Evolutionary conservation across 257 asterid genomes (phyloP), one percentile per base, ranked within the genome.

Genomic region (Salvia hispanica): DNA sequence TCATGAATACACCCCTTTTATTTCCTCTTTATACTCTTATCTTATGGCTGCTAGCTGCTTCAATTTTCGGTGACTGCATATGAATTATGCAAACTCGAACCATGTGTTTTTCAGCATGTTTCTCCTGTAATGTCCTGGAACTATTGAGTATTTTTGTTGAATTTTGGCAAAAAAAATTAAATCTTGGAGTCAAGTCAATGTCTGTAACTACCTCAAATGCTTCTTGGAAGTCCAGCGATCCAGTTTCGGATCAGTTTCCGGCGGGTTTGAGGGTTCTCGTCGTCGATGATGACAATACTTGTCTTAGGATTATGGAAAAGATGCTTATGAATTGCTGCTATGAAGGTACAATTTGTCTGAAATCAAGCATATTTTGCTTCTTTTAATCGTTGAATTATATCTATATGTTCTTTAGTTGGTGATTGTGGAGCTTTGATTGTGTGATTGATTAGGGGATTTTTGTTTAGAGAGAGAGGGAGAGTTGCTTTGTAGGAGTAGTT

Each of bases 271-370:
- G 96, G 66, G 98, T 92, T 8, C 95, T 92, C 28, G 89, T 92
- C 14, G 98, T 89, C 51, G 98, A 92, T 72, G 97, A 92, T 76
- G 97, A 92, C 81, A 88, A 87, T 10, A 87, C 93, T 67, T 89
- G 98, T 48, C 85, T 92, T 64, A 77, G 47, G 88, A 92, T 89
- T 87, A 78, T 92, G 83, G 97, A 87, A 74, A 81, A 80, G 84
- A 92, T 92, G 97, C 93, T 89, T 12, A 73, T 63, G 69, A 80
- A 71, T 58, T 92, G 97, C 72, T 81, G 37, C 28, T 79, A 79
- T 58, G 73, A 79, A 71, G 83, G 83, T 78, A 71, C 46, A 34
- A 13, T 72, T 45, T 18, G 21, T 18, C 21, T 18, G 21, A 18
- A 0, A 18, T 18, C 21, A 18, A 18, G 21, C 21, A 18, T 18